Percentiles rank a stretch among this genome's conserved stretches.
Conservation (phyloP, 2,329 filamentous ascomycete species). For the Lachnellula suecica region DNA sequence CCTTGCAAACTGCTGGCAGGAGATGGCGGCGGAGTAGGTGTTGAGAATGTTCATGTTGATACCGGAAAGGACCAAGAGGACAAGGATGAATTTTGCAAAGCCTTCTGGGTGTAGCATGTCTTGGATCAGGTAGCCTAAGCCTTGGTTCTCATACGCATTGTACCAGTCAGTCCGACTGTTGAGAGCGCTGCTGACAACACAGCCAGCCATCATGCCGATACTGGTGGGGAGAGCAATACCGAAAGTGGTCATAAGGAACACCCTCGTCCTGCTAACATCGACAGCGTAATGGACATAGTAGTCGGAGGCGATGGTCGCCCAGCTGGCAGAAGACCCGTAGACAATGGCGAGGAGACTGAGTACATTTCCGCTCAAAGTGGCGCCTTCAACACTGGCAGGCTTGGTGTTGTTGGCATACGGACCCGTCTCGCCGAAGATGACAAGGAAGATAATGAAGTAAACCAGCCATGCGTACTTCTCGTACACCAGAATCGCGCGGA, state of each 20-base stretch:
- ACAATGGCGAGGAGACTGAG: constrained; percentile 45
- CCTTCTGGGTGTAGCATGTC: too few species aligned
- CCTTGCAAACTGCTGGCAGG: constrained; percentile 42
- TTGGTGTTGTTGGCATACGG: constrained; percentile 42
- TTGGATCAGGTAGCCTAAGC: constrained; percentile 36
- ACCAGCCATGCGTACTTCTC: constrained; percentile 22
- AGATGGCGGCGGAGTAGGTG: constrained; percentile 40
- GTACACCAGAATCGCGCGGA: constrained; percentile 13
- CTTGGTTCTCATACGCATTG: constrained; percentile 30
- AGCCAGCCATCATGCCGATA: constrained; percentile 45
- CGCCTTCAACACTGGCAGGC: constrained; percentile 35
- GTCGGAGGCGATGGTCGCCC: constrained; percentile 45
- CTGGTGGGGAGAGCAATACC: constrained; percentile 35
- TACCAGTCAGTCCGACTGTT: constrained; percentile 36
- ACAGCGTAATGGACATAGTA: constrained; percentile 49
- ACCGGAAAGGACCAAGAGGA: too few species aligned
- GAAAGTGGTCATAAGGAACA: constrained; percentile 13
- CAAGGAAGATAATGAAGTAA: constrained; percentile 45
- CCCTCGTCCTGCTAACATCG: constrained; percentile 35
- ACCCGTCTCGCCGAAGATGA: constrained; percentile 45
- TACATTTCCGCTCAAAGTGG: constrained; percentile 38
- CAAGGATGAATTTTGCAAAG: constrained; percentile 37
- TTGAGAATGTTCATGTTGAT: constrained; percentile 45
- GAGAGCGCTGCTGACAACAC: constrained; percentile 41
- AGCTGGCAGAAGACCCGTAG: constrained; percentile 49